Base-by-base conservation (phyloP, 2,329 filamentous ascomycete genomes). In the Tolypocladium inflatum region DNA sequence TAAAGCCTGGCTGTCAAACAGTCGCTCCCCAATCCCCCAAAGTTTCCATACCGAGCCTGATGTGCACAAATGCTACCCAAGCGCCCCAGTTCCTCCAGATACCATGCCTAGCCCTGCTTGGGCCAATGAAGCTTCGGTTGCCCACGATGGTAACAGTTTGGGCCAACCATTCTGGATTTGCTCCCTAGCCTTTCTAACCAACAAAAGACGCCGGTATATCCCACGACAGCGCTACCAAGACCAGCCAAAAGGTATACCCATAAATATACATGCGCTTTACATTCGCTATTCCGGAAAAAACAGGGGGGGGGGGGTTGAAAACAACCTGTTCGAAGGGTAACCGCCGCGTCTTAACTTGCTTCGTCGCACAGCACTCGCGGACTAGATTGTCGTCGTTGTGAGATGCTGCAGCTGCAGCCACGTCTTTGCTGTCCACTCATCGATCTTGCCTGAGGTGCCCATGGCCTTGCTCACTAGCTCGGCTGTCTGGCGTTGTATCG, bases 401-500 rank as follows among this genome's bases (percentile, higher is more conserved):
- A 62, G 42, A 23, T 65, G 63, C n/a, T 64, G 60, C 21, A 64
- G 56, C 56, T 71, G 66, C 45, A 78, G 63, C 71, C 71, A 73
- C 52, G 67, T 71, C 59, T 73, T 68, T 17, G 73, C 75, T 11
- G 72, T 69, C 63, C 68, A 71, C 60, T 74, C 68, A 33, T 73
- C 69, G 13, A 69, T 67, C 58, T 73, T 68, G 1, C 69, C 71
- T 17, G 71, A 69, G 10, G 69, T 66, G 10, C 73, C 73, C 9
- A 71, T 69, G 3, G 74, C 73, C 58, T 74, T 75, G 51, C 65
- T 70, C 8, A 80, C 62, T 38, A 79, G 66, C 48, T 75, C 74
- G 10, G 73, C 73, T 54, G 75, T 72, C 57, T 76, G 70, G 53
- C 73, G 65, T 57, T 81, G 76, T 43, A 75, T 69, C 23, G 71